A percentile compares a stretch with the other conserved stretches of the same genome.
phyloP scores from a whole-genome alignment of 2,329 filamentous ascomycete genomes.

The Byssothecium circinans region DNA sequence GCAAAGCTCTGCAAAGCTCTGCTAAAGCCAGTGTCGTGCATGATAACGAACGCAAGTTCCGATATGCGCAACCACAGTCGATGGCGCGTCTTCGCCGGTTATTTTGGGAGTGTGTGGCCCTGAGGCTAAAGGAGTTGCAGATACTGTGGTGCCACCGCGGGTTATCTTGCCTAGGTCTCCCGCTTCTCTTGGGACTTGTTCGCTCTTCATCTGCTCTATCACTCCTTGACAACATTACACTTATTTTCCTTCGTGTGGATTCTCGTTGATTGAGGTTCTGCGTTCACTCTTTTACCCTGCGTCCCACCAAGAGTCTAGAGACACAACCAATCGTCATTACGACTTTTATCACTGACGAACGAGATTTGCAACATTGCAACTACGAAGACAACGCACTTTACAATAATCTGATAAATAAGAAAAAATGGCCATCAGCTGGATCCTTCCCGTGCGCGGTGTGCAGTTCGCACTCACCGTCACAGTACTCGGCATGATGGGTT shows the following conservation, averaged over 20 bases:
- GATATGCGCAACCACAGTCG: not conserved
- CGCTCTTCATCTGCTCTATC: not conserved
- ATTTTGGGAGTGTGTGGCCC: not conserved
- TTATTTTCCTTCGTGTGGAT: constrained; percentile 1
- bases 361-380: no score
- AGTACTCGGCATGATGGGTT: constrained; percentile 73
- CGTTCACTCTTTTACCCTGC: constrained; percentile 6
- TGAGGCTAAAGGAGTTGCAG: constrained; percentile 1
- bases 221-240: not conserved
- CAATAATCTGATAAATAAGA: constrained; percentile 3
- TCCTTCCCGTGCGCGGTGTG: constrained; percentile 65
- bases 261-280: constrained; percentile 4
- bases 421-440: constrained; percentile 57
- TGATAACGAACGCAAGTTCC: not conserved
- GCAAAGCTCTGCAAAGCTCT: not conserved
- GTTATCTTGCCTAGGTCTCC: not conserved
- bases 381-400: not conserved
- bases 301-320: no score
- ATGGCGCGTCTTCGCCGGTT: not conserved
- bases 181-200: not conserved
- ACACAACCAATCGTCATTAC: no score
- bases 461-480: constrained; percentile 72
- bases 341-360: no score
- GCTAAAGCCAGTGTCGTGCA: not conserved
- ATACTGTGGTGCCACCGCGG: not conserved